phyloP scores from a whole-genome alignment of 2,329 filamentous ascomycete genomes.

The Alternaria infectoria region DNA sequence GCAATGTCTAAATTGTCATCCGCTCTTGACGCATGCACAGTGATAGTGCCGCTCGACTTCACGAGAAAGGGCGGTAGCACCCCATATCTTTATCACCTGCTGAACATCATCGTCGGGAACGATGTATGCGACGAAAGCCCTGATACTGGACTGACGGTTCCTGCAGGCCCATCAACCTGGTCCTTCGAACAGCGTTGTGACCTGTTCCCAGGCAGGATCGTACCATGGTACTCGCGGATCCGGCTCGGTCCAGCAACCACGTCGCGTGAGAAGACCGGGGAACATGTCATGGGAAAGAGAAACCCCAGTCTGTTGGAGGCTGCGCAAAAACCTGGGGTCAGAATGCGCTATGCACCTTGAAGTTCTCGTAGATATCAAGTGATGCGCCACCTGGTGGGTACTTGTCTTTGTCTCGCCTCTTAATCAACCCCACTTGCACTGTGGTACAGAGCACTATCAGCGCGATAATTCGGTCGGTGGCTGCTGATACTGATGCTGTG shows the following conservation, averaged over 20 bases:
- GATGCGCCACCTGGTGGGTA: not conserved
- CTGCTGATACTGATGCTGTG: not conserved
- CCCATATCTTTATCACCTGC: not conserved
- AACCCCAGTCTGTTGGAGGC: not conserved
- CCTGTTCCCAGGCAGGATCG: not conserved
- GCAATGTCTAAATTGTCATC: not conserved
- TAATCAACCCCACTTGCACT: not conserved
- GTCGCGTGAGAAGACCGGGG: not conserved
- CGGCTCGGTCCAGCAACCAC: conserved; percentile 1
- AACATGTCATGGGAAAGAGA: not conserved
- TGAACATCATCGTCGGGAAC: not conserved
- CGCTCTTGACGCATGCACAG: not conserved
- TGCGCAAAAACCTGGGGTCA: not conserved
- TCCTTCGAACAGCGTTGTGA: not conserved
- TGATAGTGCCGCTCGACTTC: not conserved
- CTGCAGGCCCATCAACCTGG: not conserved
- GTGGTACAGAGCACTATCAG: not conserved
- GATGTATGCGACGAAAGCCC: not conserved
- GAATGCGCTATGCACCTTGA: not conserved
- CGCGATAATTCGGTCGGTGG: not conserved
- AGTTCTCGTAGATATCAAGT: not conserved
- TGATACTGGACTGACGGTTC: not conserved
- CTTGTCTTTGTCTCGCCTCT: not conserved
- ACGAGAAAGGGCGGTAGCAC: not conserved
- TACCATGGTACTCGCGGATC: not conserved